Conservation (phyloP, 306 rosid genomes). For the Pueraria montana region DNA sequence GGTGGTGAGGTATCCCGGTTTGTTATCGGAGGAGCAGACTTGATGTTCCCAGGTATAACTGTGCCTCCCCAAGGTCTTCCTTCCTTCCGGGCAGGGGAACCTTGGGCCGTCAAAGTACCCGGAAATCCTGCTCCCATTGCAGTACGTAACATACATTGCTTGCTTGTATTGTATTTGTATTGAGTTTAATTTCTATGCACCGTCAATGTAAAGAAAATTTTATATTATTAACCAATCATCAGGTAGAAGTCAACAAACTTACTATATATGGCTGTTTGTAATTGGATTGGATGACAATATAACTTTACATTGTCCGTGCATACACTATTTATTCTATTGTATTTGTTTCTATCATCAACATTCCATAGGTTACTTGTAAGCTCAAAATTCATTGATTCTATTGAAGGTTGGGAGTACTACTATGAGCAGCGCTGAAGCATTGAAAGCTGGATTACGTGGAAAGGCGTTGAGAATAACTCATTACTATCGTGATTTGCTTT, state of each 20-base stretch:
- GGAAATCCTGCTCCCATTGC: slow-evolving; percentile 97
- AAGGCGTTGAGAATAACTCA: slow-evolving; percentile 90
- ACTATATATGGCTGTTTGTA: background rate
- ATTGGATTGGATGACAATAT: background rate
- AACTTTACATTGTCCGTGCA: background rate
- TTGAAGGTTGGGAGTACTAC: slow-evolving; percentile 91
- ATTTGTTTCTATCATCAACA: background rate
- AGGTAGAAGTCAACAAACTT: background rate
- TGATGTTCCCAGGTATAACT: slow-evolving; percentile 96
- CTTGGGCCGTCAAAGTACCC: slow-evolving; percentile 94
- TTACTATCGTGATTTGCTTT: slow-evolving; percentile 83
- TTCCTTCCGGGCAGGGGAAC: slow-evolving; percentile 73
- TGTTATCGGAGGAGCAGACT: slow-evolving; percentile 92
- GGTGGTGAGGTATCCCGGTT: slow-evolving; percentile 91
- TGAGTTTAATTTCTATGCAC: background rate
- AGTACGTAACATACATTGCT: slow-evolving; percentile 47
- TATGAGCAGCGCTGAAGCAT: slow-evolving; percentile 85
- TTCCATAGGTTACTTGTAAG: background rate
- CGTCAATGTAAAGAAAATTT: background rate
- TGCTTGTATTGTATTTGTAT: background rate
- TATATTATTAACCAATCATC: background rate
- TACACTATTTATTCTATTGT: background rate
- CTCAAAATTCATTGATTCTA: background rate
- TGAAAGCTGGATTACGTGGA: slow-evolving; percentile 88
- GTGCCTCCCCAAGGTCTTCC: slow-evolving; percentile 88